Conservation (phyloP, 2,329 filamentous ascomycete species). For the Neonectria punicea region DNA sequence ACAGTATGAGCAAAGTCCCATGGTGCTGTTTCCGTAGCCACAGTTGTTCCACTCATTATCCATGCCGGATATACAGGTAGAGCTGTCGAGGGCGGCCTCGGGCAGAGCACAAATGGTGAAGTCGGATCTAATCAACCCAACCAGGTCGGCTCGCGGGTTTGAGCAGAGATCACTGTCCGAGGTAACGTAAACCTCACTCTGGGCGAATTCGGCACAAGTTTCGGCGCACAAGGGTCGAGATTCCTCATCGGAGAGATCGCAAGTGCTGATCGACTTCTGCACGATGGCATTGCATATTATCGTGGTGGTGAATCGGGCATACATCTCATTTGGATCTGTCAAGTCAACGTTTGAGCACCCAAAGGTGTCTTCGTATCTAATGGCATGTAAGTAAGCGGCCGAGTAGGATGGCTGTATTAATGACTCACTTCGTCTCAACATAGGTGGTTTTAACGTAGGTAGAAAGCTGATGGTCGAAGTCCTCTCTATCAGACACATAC, state of each 20-base stretch:
- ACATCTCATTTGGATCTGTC: conserved; percentile 81
- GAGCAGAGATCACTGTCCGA: conserved; percentile 79
- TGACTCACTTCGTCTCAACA: conserved; percentile 78
- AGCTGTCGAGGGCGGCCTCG: conserved; percentile 77
- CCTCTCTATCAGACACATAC: conserved; percentile 77
- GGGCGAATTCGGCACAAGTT: conserved; percentile 86
- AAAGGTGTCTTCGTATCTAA: conserved; percentile 82
- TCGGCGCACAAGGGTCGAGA: conserved; percentile 87
- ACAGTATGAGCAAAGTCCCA: conserved; percentile 90
- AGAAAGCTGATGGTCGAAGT: conserved; percentile 81
- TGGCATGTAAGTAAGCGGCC: conserved; percentile 22
- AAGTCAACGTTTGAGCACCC: conserved; percentile 84
- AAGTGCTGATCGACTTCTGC: conserved; percentile 82
- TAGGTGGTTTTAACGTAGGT: conserved; percentile 80
- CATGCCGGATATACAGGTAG: conserved; percentile 78
- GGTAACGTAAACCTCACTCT: conserved; percentile 87
- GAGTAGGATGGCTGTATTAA: not conserved
- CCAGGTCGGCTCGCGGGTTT: conserved; percentile 71
- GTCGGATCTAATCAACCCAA: conserved; percentile 86
- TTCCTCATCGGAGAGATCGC: conserved; percentile 70
- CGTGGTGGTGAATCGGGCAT: conserved; percentile 92
- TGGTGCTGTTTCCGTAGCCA: conserved; percentile 77
- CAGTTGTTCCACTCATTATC: conserved; percentile 88
- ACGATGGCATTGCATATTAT: conserved; percentile 94
- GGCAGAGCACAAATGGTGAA: conserved; percentile 91